Conservation (phyloP, 2,329 filamentous ascomycete species). For the Talaromyces verruculosus region DNA sequence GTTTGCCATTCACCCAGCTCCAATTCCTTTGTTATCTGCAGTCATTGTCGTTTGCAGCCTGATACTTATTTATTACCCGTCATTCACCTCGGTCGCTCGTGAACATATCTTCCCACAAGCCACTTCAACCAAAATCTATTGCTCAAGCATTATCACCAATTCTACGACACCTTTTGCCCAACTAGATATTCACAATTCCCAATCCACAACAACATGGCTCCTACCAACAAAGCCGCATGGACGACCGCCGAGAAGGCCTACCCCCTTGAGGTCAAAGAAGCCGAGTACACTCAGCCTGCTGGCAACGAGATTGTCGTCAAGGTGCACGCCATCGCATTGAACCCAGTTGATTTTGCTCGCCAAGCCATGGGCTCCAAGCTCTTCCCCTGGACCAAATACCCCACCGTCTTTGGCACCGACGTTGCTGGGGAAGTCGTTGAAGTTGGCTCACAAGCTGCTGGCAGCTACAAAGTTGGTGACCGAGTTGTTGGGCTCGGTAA, state of each 20-base stretch:
- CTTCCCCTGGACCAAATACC: slow-evolving; percentile 26
- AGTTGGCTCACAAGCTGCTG: slow-evolving; percentile 28
- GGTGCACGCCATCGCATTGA: slow-evolving; percentile 28
- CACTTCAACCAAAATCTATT: neutral
- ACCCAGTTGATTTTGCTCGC: slow-evolving; percentile 36
- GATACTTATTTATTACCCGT: slow-evolving; percentile 1
- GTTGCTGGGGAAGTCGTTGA: slow-evolving; percentile 33
- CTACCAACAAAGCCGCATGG: slow-evolving; percentile 27
- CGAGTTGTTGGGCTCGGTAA: slow-evolving; percentile 29
- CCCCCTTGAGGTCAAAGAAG: slow-evolving; percentile 23
- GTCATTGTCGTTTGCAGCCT: neutral
- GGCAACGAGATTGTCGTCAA: slow-evolving; percentile 25
- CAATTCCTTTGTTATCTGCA: slow-evolving; percentile 2
- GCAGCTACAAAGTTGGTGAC: slow-evolving; percentile 28
- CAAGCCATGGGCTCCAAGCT: slow-evolving; percentile 25
- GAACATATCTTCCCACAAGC: too few relatives aligned
- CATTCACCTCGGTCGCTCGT: neutral
- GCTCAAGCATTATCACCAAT: neutral
- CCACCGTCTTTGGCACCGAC: slow-evolving; percentile 30
- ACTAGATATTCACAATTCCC: too few relatives aligned
- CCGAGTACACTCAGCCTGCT: slow-evolving; percentile 22
- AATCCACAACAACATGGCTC: neutral
- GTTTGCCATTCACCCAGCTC: neutral
- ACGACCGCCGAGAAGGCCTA: slow-evolving; percentile 18
- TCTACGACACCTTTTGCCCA: too few relatives aligned